Evolutionary conservation across 192 early-diverging fungal species (phyloP), one percentile per base, ranked within the genome.

Genomic region (Dispira simplex): DNA sequence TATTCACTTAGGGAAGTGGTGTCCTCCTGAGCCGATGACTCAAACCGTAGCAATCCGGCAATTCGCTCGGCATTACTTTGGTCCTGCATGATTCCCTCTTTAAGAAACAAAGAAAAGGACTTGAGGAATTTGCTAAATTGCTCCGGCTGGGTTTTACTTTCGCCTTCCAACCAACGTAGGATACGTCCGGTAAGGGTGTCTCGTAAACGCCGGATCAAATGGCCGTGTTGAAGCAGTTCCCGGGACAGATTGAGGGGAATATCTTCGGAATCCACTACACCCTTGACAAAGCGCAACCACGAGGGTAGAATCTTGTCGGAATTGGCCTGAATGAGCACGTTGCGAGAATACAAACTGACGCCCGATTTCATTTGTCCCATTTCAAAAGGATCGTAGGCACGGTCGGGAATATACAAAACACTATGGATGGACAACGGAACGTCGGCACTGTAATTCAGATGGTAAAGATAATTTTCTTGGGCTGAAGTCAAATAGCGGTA

Each of bases 221-320:
- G 69, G 64, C 85, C 79, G 46, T 90, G 80, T 64, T 92, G 90
- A 11, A 92, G 63, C 23, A 89, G 75, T 67, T 92, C 90, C 32
- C 90, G 79, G 8, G 90, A 92, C 6, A 92, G 87, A 51, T 90
- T 90, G 32, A 92, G 70, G 2, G 90, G 90, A 51, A 92, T 75
- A 67, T 92, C 90, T 65, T 90, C 88, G 9, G 81, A 83, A 65
- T 92, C 90, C 25, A 92, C 83, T 43, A 91, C 76, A 56, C 87
- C 90, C 72, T 86, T 88, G 56, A 92, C 68, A 64, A 92, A 92
- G 0, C 79, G 71, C 8, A 92, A 73, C 75, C 80, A 92, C 27
- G 81, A 76, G 0, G 90, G 90, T 59, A 91, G 70, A 21, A 92
- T 81, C 46, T 84, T 85, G 52, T 70, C 67, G 12, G 79, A 80